phyloP scores from a whole-genome alignment of 495 filamentous ascomycete species.

The Neurospora sp. region DNA sequence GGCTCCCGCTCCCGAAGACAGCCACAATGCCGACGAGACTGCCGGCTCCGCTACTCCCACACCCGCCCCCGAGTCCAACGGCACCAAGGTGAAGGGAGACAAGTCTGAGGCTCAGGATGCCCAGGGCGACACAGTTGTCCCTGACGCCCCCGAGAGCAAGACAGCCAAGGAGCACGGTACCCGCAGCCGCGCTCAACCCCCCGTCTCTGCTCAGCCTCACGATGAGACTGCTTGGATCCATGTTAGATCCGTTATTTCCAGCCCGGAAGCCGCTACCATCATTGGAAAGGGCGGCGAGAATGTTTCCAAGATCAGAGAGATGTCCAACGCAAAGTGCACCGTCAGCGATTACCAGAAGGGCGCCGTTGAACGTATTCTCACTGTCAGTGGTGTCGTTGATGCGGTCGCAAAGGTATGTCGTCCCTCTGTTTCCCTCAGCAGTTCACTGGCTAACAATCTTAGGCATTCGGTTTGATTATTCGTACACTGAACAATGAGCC shows the following conservation, averaged over 20 bases:
- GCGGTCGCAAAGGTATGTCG: slow-evolving; percentile 83
- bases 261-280: slow-evolving; percentile 90
- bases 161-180: slow-evolving; percentile 10
- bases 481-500: slow-evolving; percentile 96
- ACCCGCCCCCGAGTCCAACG: slow-evolving; percentile 26
- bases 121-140: slow-evolving; percentile 56
- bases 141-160: slow-evolving; percentile 51
- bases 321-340: slow-evolving; percentile 94
- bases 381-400: slow-evolving; percentile 90
- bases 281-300: slow-evolving; percentile 99
- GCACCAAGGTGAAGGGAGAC: slow-evolving; percentile 38
- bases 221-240: slow-evolving; percentile 97
- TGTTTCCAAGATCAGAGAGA: slow-evolving; percentile 82
- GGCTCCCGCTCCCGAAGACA: slow-evolving; percentile 10
- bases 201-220: slow-evolving; percentile 30
- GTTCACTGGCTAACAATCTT: slow-evolving; percentile 5
- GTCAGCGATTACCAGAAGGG: slow-evolving; percentile 96
- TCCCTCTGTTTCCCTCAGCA: not conserved
- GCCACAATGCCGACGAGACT: slow-evolving; percentile 7
- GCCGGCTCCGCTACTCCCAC: not conserved
- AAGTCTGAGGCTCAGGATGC: slow-evolving; percentile 50
- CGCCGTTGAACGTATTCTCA: slow-evolving; percentile 92
- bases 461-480: slow-evolving; percentile 98
- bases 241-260: slow-evolving; percentile 90
- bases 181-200: slow-evolving; percentile 35